Conservation (phyloP, 108 stramenopile genomes). For the Cyclotella baltica region DNA sequence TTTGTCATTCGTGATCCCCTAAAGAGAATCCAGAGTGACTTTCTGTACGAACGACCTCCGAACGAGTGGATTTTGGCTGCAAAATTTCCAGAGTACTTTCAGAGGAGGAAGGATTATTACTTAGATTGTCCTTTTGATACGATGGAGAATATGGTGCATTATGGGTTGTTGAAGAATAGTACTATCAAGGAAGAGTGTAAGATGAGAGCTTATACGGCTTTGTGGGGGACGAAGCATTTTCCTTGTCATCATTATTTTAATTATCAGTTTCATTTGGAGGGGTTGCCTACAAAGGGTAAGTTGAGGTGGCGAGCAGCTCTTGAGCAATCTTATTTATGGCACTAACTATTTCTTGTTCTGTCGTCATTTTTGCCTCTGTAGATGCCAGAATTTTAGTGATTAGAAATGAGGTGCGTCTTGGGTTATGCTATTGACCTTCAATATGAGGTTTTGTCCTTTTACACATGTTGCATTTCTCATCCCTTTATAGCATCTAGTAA, state of each 20-base stretch:
- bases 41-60: slow-evolving; percentile 37
- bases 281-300: slow-evolving; percentile 18
- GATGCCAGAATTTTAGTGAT: slow-evolving; percentile 40
- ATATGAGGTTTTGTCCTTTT: background rate
- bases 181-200: slow-evolving; percentile 23
- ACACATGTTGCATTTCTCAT: background rate
- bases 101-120: slow-evolving; percentile 12
- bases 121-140: slow-evolving; percentile 47
- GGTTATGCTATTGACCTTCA: background rate
- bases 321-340: too few species aligned
- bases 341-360: too few species aligned
- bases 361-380: too few species aligned
- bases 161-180: slow-evolving; percentile 32
- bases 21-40: slow-evolving; percentile 19
- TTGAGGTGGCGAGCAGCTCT: too few species aligned
- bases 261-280: slow-evolving; percentile 55
- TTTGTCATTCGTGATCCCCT: slow-evolving; percentile 42
- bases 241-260: slow-evolving; percentile 45
- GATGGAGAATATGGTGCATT: slow-evolving; percentile 33
- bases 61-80: slow-evolving; percentile 20
- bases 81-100: slow-evolving; percentile 24
- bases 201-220: slow-evolving; percentile 16
- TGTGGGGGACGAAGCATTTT: slow-evolving; percentile 26
- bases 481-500: slow-evolving; percentile 6
- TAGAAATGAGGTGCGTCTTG: slow-evolving; percentile 29